Percentiles rank a stretch among this genome's conserved stretches.
These are phyloP conservation scores for Zygotorulaspora sp. DNA, from an alignment of 805 yeast species.

Conservation along the genomic window DNA sequence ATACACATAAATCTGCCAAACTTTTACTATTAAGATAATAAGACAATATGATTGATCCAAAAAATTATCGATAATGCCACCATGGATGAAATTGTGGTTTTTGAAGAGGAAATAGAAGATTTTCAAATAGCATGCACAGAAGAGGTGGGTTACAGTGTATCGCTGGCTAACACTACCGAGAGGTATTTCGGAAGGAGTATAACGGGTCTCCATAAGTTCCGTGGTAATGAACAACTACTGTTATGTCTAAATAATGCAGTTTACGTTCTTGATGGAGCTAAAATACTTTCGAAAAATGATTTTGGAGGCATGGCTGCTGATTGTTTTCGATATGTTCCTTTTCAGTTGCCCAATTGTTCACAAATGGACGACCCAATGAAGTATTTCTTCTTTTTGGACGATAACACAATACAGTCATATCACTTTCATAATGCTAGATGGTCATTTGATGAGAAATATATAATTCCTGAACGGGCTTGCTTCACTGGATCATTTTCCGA, in stretches of 20 bases:
- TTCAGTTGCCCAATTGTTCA: constrained; percentile 1
- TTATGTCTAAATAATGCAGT: constrained; percentile 8
- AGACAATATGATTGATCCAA: too few species aligned
- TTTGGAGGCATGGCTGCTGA: background rate
- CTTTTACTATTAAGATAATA: too few species aligned
- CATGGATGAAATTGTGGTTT: too few species aligned
- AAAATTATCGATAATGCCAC: too few species aligned
- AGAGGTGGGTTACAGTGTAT: too few species aligned
- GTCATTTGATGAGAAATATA: background rate
- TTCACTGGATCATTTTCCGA: background rate
- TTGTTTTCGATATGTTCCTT: constrained; percentile 4
- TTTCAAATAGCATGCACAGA: too few species aligned
- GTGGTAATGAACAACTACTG: constrained; percentile 1
- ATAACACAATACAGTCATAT: constrained; percentile 4
- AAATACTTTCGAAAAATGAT: background rate
- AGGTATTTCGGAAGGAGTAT: too few species aligned
- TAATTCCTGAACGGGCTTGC: background rate
- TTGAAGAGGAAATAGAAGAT: too few species aligned
- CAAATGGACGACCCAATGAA: background rate
- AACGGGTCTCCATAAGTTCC: constrained; percentile 5
- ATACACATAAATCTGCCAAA: too few species aligned
- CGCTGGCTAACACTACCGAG: too few species aligned
- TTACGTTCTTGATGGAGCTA: constrained; percentile 1
- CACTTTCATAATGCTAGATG: background rate
- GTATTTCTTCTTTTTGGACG: constrained; percentile 7